Evolutionary conservation across 1,284 basidiomycete genomes (phyloP).

Genomic region (Cutaneotrichosporon sp.): DNA sequence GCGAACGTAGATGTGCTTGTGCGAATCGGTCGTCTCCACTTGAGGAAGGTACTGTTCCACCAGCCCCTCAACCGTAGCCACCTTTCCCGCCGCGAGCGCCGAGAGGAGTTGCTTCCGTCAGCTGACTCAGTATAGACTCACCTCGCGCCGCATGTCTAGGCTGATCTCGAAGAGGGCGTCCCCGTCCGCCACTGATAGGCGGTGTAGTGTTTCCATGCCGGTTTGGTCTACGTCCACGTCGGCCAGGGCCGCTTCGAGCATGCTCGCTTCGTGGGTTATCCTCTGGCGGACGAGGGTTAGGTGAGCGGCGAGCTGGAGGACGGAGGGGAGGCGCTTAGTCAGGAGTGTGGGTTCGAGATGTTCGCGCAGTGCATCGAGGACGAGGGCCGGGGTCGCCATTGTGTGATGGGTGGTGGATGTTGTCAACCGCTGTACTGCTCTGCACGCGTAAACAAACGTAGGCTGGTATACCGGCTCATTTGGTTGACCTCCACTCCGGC

Average conservation of each 20-base stretch:
- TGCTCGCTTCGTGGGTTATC: constrained; percentile 26
- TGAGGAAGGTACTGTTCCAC: neutral
- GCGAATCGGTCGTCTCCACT: neutral
- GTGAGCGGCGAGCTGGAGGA: constrained; percentile 39
- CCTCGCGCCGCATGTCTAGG: constrained; percentile 11
- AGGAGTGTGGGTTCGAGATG: constrained; percentile 30
- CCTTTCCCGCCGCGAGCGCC: neutral
- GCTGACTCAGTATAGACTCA: neutral
- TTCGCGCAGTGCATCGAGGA: constrained; percentile 23
- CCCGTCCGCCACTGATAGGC: neutral
- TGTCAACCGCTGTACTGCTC: neutral
- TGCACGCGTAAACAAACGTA: neutral
- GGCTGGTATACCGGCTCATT: neutral
- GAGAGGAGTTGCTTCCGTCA: neutral
- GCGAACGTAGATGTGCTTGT: constrained; percentile 2
- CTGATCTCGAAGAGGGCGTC: neutral
- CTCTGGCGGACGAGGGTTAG: constrained; percentile 33
- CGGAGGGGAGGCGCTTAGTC: constrained; percentile 23
- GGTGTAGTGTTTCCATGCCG: neutral
- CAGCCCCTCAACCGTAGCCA: neutral
- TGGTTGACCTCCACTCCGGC: neutral
- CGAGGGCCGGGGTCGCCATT: constrained; percentile 6
- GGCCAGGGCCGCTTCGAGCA: constrained; percentile 26
- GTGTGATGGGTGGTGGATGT: neutral
- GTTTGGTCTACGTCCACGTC: neutral